Percentiles rank a stretch among this genome's conserved stretches.
Evolutionary conservation across 208 protist species (phyloP).

Genomic region (Herpetomonas samuelpessoai): DNA sequence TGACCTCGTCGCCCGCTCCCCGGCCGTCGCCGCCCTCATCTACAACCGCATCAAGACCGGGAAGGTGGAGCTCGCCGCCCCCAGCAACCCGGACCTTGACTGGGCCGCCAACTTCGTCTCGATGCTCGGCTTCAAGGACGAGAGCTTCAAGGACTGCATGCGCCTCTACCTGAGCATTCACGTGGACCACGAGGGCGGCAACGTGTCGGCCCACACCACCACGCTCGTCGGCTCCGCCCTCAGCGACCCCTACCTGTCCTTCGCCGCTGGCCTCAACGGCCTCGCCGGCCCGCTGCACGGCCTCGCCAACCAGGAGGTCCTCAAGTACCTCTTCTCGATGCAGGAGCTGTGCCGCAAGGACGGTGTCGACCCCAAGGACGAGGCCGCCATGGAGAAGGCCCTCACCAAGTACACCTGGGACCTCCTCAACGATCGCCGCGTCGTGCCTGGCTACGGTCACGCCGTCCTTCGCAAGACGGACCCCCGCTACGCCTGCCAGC

Average conservation of each 20-base stretch:
- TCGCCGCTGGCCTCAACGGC: slow-evolving; percentile 93
- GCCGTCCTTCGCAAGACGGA: slow-evolving; percentile 98
- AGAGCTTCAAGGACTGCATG: slow-evolving; percentile 96
- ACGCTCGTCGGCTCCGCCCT: slow-evolving; percentile 96
- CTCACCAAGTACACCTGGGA: slow-evolving; percentile 91
- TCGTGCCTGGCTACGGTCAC: slow-evolving; percentile 97
- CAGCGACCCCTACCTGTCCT: slow-evolving; percentile 97
- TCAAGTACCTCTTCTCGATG: slow-evolving; percentile 77
- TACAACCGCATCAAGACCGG: slow-evolving; percentile 84
- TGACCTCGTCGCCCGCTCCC: slow-evolving; percentile 89
- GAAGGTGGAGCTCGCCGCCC: slow-evolving; percentile 36
- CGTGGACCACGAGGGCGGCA: slow-evolving; percentile 96
- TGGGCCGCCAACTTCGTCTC: slow-evolving; percentile 95
- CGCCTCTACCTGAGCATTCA: slow-evolving; percentile 97
- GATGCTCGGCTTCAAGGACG: slow-evolving; percentile 93
- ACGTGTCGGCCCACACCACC: slow-evolving; percentile 97
- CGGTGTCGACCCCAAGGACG: slow-evolving; percentile 42
- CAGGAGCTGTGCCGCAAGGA: slow-evolving; percentile 53
- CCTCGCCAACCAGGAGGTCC: slow-evolving; percentile 98
- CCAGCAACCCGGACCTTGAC: slow-evolving; percentile 76
- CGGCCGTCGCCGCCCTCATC: slow-evolving; percentile 89
- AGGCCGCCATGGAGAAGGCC: slow-evolving; percentile 54
- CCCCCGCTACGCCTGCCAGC: slow-evolving; percentile 97
- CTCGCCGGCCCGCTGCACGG: slow-evolving; percentile 98
- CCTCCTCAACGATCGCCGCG: slow-evolving; percentile 84